Evolutionary conservation across 2,329 filamentous ascomycete species (phyloP), one percentile per base, ranked within the genome.

Genomic region (Clonostachys sp.): DNA sequence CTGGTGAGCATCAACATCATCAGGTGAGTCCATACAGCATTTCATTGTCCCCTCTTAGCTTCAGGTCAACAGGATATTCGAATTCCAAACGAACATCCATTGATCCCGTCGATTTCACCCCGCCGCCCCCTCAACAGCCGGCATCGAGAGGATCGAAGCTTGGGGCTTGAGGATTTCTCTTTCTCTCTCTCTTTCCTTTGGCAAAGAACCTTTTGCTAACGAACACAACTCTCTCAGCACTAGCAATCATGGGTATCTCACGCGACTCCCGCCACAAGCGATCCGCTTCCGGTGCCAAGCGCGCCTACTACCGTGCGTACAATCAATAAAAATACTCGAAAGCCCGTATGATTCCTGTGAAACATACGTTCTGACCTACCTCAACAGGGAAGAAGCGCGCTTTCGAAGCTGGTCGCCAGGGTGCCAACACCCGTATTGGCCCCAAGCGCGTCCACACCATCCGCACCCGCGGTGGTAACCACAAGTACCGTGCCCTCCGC

Each of bases 251-350:
- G 88, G 89, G 94, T 99, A 97, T 99, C 82, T 96, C 92, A 79
- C 89, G 94, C 82, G 92, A 97, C 81, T 96, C 91, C 75, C 91
- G 94, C 82, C 94, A 99, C 87, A 99, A 99, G 89, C 91, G 94
- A 81, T 91, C 91, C 78, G 91, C 92, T 76, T 89, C 95, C 75
- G 95, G 94, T 84, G 94, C 95, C 71, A 99, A 99, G 88, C 86
- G 88, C 74, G 82, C 88, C 78, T 87, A 86, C 80, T 94, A 92
- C 84, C 84, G 89, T 86, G 79, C 79, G 83, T 86, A 70, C 45
- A 50, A 49, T 54, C 45, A 20, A 49, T 45, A 51, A 43, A 52
- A 43, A 43, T 53, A 48, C 60, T 78, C 80, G 79, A 82, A 83
- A 83, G 80, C 81, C 82, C 82, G 81, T 84, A 82, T 85, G 72